Base-by-base conservation (phyloP, 345 rosid genomes). In the Sisymbrium irio region DNA sequence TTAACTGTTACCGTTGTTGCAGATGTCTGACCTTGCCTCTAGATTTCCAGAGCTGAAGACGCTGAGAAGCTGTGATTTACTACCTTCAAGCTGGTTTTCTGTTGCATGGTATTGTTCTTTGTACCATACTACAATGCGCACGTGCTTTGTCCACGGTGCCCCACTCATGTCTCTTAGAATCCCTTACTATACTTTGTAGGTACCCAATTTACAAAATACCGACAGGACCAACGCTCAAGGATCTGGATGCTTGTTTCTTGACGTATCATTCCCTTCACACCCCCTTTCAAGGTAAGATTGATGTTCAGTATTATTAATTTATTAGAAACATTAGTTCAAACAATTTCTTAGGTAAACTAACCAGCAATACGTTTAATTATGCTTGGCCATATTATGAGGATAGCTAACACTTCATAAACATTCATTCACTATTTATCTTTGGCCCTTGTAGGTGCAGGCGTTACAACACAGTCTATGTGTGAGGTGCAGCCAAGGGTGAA, bases 151-250 rank as follows among this genome's bases (percentile, higher is more conserved):
- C 68, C 46, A 10, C 44, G 6, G 39, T 40, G 13, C 8, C 60
- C 11, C 7, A n/a, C 30, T 71, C 8, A 4, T 46, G 14, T 37
- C 25, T 64, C 50, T 64, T 8, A 77, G 19, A 50, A n/a, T 20
- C 56, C 18, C n/a, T 41, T 58, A 15, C 58, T 65, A 17, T 58
- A 49, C 58, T 59, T 49, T 82, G 61, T 39, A 84, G 91, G 94
- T 95, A 89, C 79, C 99, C 97, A 37, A 92, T 92, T 47, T 95
- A 95, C 76, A 84, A 96, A 78, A 95, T 92, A 77, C 99, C 97
- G 35, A 87, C 86, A 65, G 97, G 99, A 74, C 86, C 96, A 2
- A 90, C 97, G 0, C 57, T 95, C 63, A 90, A 88, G 83, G 93
- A 95, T 76, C 81, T 95, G 57, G 93, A 92, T 79, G 99, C 99